Conservation (phyloP, 2,329 filamentous ascomycete species). For the Lecanicillium sp. region DNA sequence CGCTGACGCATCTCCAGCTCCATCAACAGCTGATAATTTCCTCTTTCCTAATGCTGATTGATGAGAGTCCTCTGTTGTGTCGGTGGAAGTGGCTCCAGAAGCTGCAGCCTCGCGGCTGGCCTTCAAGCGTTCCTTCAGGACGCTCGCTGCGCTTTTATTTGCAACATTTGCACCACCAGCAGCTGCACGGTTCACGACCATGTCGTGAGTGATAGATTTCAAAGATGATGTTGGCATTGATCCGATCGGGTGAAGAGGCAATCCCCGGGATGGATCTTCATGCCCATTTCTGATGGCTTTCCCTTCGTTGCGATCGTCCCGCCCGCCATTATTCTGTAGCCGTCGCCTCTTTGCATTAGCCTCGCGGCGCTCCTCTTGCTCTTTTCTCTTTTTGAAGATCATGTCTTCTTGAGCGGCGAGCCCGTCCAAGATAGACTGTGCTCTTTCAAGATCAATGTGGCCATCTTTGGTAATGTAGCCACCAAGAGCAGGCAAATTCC, state of each 20-base stretch:
- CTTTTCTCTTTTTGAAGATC: conserved; percentile 84
- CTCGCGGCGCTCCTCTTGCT: conserved; percentile 77
- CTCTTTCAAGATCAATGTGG: conserved; percentile 77
- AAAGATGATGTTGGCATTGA: conserved; percentile 49
- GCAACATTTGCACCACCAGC: conserved; percentile 66
- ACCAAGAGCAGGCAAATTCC: conserved; percentile 85
- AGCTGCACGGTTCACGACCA: conserved; percentile 70
- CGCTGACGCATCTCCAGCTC: conserved; percentile 53
- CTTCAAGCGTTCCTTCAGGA: conserved; percentile 74
- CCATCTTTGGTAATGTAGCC: conserved; percentile 96
- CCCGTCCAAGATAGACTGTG: conserved; percentile 81
- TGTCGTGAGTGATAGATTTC: conserved; percentile 71
- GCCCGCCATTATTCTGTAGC: conserved; percentile 47
- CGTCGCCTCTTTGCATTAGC: conserved; percentile 74
- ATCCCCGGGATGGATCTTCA: conserved; percentile 27
- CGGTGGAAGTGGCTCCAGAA: conserved; percentile 18
- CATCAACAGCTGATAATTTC: conserved; percentile 66
- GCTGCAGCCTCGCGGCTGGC: conserved; percentile 23
- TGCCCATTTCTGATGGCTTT: conserved; percentile 25
- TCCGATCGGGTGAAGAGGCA: conserved; percentile 33
- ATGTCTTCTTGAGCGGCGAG: conserved; percentile 88
- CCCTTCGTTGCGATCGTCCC: conserved; percentile 16
- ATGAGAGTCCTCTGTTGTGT: conserved; percentile 26
- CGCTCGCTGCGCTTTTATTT: conserved; percentile 92
- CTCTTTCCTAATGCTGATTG: conserved; percentile 62